Base-by-base conservation (phyloP, 306 rosid genomes). In the Inga laurina region DNA sequence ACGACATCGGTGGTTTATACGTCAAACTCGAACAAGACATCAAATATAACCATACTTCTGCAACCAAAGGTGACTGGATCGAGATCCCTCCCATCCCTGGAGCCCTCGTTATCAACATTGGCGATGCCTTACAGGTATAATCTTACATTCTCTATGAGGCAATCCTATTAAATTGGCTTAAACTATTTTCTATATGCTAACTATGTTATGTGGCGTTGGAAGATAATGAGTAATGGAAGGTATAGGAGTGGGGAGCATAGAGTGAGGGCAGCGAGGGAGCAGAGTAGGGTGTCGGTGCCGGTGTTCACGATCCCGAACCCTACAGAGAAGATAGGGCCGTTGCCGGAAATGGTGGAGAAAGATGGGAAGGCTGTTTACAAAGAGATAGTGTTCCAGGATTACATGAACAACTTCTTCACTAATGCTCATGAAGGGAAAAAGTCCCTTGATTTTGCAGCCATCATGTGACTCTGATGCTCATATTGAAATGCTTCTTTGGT, bases 171-270 rank as follows among this genome's bases (percentile, higher is more conserved):
- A 5, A 18, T 1, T 54, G 9, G 57, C 2, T 54, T 54, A 18
- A 54, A 14, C 10, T 54, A 16, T 54, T 18, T 51, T 15, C 16
- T 18, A 52, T 18, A 18, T 18, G 59, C n/a, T 52, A 19, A 52
- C 59, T 14, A 7, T 2, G 9, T 52, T 52, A 49, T 52, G 1
- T 52, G 0, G 13, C 72, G 32, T 39, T 30, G 70, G 21, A 64
- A 64, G 65, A 86, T 88, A 82, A 32, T 93, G n/a, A 93, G 92
- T 78, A 91, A 91, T 82, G 95, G 95, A 16, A 90, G 75, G 86
- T 91, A 91, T 39, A 87, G 85, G 83, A 93, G 93, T 71, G 89
- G 92, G 15, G 93, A 91, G 74, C 95, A 91, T 81, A 73, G 88
- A 74, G 95, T 85, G 3, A 82, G 86, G 41, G 87, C 92, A 5